Percentiles rank a stretch among this genome's conserved stretches.
Conservation (phyloP, 495 filamentous ascomycete genomes). For the Neurospora sp. region DNA sequence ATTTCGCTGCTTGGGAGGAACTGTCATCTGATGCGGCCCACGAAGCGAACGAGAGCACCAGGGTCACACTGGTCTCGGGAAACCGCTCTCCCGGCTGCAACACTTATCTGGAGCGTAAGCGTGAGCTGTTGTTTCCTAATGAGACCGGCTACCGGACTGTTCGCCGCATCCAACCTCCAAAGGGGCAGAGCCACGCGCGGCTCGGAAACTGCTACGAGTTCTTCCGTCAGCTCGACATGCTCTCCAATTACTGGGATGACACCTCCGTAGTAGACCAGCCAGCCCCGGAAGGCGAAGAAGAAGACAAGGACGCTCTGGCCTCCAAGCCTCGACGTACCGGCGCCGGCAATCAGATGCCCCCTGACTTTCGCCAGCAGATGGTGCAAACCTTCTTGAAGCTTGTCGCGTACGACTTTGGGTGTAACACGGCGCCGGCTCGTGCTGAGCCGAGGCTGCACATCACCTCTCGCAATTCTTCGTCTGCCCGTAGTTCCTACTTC, state of each 20-base stretch:
- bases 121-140: constrained; percentile 41
- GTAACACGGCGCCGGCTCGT: constrained; percentile 54
- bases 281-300: neutral
- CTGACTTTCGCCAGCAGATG: constrained; percentile 59
- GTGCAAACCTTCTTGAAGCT: constrained; percentile 67
- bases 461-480: constrained; percentile 16
- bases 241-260: constrained; percentile 44
- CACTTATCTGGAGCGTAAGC: constrained; percentile 39
- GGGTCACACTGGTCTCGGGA: constrained; percentile 32
- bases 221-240: constrained; percentile 42
- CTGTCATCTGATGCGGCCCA: constrained; percentile 33
- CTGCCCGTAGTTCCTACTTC: constrained; percentile 38
- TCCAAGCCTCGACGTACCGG: constrained; percentile 37
- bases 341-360: constrained; percentile 62
- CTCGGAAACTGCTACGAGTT: constrained; percentile 50
- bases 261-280: constrained; percentile 27
- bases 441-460: constrained; percentile 53
- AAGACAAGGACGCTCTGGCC: constrained; percentile 9
- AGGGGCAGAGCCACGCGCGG: constrained; percentile 34
- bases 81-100: constrained; percentile 39
- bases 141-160: constrained; percentile 41
- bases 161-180: constrained; percentile 37
- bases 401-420: constrained; percentile 68
- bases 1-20: constrained; percentile 35
- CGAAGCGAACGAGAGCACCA: constrained; percentile 32